These are phyloP conservation scores for Cladosporium sp. DNA, from an alignment of 2,329 filamentous ascomycete species.

Conservation along the genomic window DNA sequence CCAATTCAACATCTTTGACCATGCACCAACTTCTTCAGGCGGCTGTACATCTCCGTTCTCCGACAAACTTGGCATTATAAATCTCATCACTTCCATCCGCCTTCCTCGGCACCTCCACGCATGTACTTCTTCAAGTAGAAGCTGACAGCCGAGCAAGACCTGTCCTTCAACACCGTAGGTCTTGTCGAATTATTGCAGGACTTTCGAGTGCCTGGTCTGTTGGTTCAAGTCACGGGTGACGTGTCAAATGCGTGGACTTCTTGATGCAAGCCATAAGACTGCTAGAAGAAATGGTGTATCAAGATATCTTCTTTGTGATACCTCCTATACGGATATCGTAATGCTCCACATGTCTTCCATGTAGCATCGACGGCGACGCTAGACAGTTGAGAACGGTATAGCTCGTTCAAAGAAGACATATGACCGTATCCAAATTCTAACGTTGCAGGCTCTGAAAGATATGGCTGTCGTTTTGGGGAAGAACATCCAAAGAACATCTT, in stretches of 20 bases:
- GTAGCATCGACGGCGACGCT: conserved; percentile 17
- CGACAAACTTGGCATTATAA: conserved; percentile 19
- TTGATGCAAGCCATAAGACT: conserved; percentile 21
- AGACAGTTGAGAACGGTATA: conserved; percentile 13
- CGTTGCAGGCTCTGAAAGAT: conserved; percentile 35
- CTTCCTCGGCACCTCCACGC: conserved; percentile 23
- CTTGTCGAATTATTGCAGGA: conserved; percentile 20
- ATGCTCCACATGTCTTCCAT: conserved; percentile 20
- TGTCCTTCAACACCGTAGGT: conserved; percentile 20
- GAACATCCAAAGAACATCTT: no score
- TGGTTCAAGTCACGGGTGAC: conserved; percentile 20
- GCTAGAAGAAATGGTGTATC: conserved; percentile 19
- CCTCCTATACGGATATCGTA: conserved; percentile 25
- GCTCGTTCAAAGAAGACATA: conserved; percentile 18
- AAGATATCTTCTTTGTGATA: conserved; percentile 21
- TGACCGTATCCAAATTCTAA: conserved; percentile 20
- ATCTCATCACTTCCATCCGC: conserved; percentile 19
- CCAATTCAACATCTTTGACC: conserved; percentile 16
- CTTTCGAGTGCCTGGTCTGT: conserved; percentile 18
- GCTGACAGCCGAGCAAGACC: conserved; percentile 20
- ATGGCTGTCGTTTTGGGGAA: conserved; percentile 45
- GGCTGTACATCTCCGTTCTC: conserved; percentile 17
- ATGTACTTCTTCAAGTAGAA: conserved; percentile 17
- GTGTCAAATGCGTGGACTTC: conserved; percentile 23
- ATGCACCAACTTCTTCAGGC: conserved; percentile 21